Evolutionary conservation across 257 asterid genomes (phyloP).

Genomic region (Primulina eburnea): DNA sequence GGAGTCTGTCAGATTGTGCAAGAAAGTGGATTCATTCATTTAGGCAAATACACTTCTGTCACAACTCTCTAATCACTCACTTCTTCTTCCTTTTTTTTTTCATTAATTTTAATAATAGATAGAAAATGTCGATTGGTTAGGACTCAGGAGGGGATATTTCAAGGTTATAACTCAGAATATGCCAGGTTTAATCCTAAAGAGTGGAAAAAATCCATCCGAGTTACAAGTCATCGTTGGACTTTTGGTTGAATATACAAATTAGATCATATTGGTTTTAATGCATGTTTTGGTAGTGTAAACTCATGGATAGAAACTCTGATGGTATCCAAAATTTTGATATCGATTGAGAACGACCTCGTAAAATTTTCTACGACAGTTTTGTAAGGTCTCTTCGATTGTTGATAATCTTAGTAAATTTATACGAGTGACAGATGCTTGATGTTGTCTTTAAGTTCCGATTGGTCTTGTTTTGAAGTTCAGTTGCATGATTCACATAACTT

Average conservation of each 20-base stretch:
- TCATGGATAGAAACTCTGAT: background rate
- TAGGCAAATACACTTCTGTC: background rate
- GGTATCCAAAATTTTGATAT: too few species aligned
- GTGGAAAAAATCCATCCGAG: too few species aligned
- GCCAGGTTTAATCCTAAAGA: too few species aligned
- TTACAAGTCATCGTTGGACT: too few species aligned
- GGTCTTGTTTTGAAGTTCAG: background rate
- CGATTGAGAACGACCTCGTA: background rate
- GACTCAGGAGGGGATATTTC: background rate
- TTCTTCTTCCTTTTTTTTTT: background rate
- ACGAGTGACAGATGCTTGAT: background rate
- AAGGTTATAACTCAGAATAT: background rate
- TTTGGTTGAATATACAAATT: too few species aligned
- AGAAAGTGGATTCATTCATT: slow-evolving; percentile 44
- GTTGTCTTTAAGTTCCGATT: background rate
- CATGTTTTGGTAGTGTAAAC: background rate
- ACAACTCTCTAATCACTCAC: background rate
- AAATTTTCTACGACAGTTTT: too few species aligned
- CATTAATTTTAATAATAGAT: too few species aligned
- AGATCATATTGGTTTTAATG: too few species aligned
- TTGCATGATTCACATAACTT: background rate
- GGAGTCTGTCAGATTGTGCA: slow-evolving; percentile 62
- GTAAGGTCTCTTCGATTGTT: too few species aligned
- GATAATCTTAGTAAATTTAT: too few species aligned
- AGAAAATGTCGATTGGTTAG: background rate